Evolutionary conservation across 164 flowering plant species (phyloP), one percentile per base, ranked within the genome.

Genomic region (Umbilicus rupestris): DNA sequence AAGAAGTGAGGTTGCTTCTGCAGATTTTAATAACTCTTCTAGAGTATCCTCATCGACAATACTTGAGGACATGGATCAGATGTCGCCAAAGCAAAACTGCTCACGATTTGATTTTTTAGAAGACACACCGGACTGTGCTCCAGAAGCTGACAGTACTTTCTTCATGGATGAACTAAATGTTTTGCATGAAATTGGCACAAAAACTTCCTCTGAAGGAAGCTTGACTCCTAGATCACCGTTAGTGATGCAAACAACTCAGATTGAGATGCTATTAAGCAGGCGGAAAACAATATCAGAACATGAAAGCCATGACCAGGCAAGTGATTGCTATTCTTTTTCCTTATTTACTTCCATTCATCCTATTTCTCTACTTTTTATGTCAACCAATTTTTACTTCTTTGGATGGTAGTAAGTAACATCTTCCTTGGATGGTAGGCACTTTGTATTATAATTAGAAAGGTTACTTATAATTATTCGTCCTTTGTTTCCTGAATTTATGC

Each of bases 211-310:
- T 35, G 71, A 73, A n/a, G 97, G 87, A 69, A 89, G 90, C 78
- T 76, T 79, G 70, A 92, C 99, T 60, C 97, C 99, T 15, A 73
- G 85, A 65, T 92, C 97, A 66, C 94, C 97, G 65, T 75, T 83
- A 42, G 65, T 83, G 69, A 85, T 90, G 62, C 70, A 87, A 67
- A 78, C 83, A 29, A 82, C 76, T 73, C 93, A 88, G 62, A 79
- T 88, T 69, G 96, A 85, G 69, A 50, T 85, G 70, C 81, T 92
- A 28, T 65, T 90, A 68, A 70, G 76, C 73, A 88, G 83, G 60
- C 76, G 75, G 39, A 85, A 70, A 71, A 72, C 80, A 66, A 76
- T 86, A 74, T 75, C 84, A 50, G 97, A 87, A 66, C 80, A 78
- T 72, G 98, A 92, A 78, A 86, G 78, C 70, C 71, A 74, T 80